These are phyloP conservation scores for Yamadazyma phyllophila DNA, from an alignment of 805 yeast genomes.

Conservation along the genomic window DNA sequence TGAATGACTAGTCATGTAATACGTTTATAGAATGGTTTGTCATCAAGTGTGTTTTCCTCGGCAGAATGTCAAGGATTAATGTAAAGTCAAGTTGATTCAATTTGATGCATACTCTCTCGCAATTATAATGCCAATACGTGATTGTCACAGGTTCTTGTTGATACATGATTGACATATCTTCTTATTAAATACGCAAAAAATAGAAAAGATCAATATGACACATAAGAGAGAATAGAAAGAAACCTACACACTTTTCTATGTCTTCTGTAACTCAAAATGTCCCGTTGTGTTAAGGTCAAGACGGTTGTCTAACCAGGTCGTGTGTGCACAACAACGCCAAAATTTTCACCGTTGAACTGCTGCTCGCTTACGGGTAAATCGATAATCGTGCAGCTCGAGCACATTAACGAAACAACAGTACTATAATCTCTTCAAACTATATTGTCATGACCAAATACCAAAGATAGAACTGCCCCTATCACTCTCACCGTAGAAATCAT, in stretches of 20 bases:
- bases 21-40: too few species aligned
- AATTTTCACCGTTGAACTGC: not conserved
- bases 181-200: not conserved
- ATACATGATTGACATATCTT: not conserved
- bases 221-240: too few species aligned
- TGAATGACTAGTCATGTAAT: too few species aligned
- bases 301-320: not conserved
- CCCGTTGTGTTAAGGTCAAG: too few species aligned
- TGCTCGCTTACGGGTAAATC: not conserved
- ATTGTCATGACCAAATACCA: not conserved
- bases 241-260: too few species aligned
- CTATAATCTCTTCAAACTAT: not conserved
- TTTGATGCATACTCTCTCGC: not conserved
- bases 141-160: not conserved
- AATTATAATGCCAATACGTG: not conserved
- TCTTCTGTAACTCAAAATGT: too few species aligned
- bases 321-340: conserved; percentile 2
- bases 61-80: not conserved
- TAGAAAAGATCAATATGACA: not conserved
- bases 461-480: not conserved
- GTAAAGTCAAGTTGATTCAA: not conserved
- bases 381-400: not conserved
- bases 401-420: not conserved
- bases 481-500: not conserved
- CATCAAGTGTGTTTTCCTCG: too few species aligned